Evolutionary conservation across 176 grass and related monocot genomes (phyloP).

Genomic region (Oryza meridionalis): DNA sequence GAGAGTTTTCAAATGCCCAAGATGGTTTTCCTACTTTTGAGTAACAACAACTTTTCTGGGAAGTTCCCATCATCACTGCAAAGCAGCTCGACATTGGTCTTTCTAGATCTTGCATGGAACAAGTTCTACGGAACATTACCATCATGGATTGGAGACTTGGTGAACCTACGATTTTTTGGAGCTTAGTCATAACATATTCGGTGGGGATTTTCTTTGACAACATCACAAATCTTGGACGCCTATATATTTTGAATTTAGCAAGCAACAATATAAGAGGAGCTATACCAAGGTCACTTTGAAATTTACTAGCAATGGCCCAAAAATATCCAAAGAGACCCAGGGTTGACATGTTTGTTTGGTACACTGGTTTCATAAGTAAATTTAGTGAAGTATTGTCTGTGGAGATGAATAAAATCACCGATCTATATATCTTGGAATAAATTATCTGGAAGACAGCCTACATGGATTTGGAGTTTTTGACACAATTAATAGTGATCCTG

Average conservation of each 20-base stretch:
- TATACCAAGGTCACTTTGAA: neutral
- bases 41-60: constrained; percentile 6
- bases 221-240: neutral
- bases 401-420: too few species aligned
- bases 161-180: too few species aligned
- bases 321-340: neutral
- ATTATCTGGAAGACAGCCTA: too few species aligned
- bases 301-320: neutral
- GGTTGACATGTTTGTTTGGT: too few species aligned
- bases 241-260: neutral
- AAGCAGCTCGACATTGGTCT: neutral
- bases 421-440: too few species aligned
- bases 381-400: too few species aligned
- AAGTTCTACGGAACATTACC: constrained; percentile 7
- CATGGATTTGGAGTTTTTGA: too few species aligned
- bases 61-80: constrained; percentile 23
- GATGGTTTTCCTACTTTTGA: too few species aligned
- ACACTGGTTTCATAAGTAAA: too few species aligned
- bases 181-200: neutral
- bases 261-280: neutral
- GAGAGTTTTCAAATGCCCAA: too few species aligned
- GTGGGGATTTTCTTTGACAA: neutral
- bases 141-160: neutral
- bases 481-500: too few species aligned
- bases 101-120: constrained; percentile 48